Conservation (phyloP, 805 yeast species). For the Sugiyamaella floridensis region DNA sequence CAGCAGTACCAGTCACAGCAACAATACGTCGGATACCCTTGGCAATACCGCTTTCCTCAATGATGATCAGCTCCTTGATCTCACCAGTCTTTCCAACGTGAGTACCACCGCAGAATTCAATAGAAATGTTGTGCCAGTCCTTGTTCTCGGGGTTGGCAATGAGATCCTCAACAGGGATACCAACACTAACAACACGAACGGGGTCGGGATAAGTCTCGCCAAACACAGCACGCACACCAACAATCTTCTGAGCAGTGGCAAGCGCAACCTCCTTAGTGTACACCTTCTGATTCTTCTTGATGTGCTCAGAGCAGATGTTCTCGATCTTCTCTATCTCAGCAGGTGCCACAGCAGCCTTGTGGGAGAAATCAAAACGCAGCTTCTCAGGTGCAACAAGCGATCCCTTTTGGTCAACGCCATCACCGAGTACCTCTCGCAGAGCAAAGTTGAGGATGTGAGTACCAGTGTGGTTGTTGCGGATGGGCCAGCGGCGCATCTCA, state of each 20-base stretch:
- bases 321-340: conserved; percentile 74
- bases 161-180: conserved; percentile 79
- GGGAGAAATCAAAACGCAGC: conserved; percentile 92
- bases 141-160: conserved; percentile 60
- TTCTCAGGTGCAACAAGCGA: conserved; percentile 94
- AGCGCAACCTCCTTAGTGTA: conserved; percentile 79
- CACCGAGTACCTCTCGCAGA: conserved; percentile 78
- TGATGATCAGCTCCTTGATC: conserved; percentile 79
- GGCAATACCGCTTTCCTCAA: conserved; percentile 96
- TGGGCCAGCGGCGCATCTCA: conserved; percentile 90
- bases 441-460: conserved; percentile 92
- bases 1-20: conserved; percentile 90
- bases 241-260: conserved; percentile 62
- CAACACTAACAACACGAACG: conserved; percentile 94
- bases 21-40: conserved; percentile 98
- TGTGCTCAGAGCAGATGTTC: conserved; percentile 59
- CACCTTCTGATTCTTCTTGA: conserved; percentile 64
- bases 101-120: conserved; percentile 99
- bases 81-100: conserved; percentile 91
- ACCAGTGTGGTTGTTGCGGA: conserved; percentile 97
- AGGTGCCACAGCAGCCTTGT: conserved; percentile 73
- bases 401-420: conserved; percentile 89
- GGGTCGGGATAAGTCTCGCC: conserved; percentile 99
- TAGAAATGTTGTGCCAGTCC: conserved; percentile 71
- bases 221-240: conserved; percentile 92